phyloP scores from a whole-genome alignment of 805 yeast species.

The Metschnikowia reukaufii region DNA sequence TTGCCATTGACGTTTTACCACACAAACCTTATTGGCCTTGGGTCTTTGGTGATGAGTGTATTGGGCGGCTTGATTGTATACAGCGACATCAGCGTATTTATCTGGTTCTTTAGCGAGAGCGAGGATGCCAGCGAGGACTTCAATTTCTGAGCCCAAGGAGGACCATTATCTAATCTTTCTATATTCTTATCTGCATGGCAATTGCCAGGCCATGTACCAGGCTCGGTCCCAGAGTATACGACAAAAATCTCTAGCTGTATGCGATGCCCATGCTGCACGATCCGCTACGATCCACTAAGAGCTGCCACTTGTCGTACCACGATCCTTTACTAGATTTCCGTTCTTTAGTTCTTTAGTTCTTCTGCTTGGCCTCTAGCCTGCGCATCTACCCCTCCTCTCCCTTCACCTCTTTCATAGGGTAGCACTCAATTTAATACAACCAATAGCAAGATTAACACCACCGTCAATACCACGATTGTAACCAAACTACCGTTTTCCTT shows the following conservation, averaged over 20 bases:
- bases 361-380: no score
- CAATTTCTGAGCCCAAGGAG: slow-evolving; percentile 30
- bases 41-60: slow-evolving; percentile 44
- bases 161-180: not conserved
- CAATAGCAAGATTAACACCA: slow-evolving; percentile 39
- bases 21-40: slow-evolving; percentile 35
- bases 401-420: no score
- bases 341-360: no score
- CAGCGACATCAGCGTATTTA: slow-evolving; percentile 42
- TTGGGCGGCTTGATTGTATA: slow-evolving; percentile 47
- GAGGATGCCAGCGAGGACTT: slow-evolving; percentile 48
- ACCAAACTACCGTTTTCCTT: slow-evolving; percentile 45
- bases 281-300: not conserved
- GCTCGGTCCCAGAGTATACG: no score
- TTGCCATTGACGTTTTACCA: slow-evolving; percentile 44
- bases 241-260: no score
- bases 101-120: slow-evolving; percentile 46
- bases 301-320: no score
- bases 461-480: slow-evolving; percentile 41
- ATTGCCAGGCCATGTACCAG: not conserved
- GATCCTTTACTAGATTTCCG: no score
- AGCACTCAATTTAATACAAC: slow-evolving; percentile 40
- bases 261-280: no score
- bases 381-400: no score
- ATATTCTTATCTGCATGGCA: slow-evolving; percentile 2